Evolutionary conservation across 352 stramenopile species (phyloP), one percentile per base, ranked within the genome.

Genomic region (Peronospora destructor): DNA sequence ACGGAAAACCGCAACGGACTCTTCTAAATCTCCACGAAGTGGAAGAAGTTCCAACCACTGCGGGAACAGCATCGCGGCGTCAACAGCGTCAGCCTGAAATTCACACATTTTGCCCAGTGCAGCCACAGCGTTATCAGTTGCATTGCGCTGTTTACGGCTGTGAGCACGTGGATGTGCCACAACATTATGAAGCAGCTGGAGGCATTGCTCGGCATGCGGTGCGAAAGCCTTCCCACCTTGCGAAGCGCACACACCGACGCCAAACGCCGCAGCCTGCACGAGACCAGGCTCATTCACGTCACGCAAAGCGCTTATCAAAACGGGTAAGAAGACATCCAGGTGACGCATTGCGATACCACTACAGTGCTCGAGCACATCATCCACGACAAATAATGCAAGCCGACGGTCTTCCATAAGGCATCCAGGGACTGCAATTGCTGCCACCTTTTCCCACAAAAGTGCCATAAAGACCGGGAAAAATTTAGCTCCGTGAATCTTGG

Each of bases 331-430:
- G 19, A 67, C 54, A 42, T 88, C 76, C 6, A 85, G 56, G 21
- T 68, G 57, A 28, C 60, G 44, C 60, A 85, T 70, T 2, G 74
- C 75, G 6, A 66, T 49, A 9, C 39, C 56, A 17, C 76, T 73
- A 33, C 82, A 88, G 64, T 90, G 62, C 59, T 93, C 82, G 17
- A 93, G 56, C 13, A 93, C 82, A 51, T 93, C 82, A 53, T 93
- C 82, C 25, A 93, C 56, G n/a, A 93, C 83, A 64, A 87, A 93
- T 12, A 93, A 47, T 32, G 82, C 82, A n/a, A 89, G 69, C 30
- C 87, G 83, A 47, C 82, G 79, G 59, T 93, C 82, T 34, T 90
- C 74, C 4, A 80, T 45, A 1, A 91, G 71, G 38, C 82, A 93
- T 39, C 85, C 76, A 46, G 68, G 61, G 1, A 64, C 73, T 13